These are phyloP conservation scores for Candida pseudofarinosa DNA, from an alignment of 805 yeast genomes.

Conservation along the genomic window DNA sequence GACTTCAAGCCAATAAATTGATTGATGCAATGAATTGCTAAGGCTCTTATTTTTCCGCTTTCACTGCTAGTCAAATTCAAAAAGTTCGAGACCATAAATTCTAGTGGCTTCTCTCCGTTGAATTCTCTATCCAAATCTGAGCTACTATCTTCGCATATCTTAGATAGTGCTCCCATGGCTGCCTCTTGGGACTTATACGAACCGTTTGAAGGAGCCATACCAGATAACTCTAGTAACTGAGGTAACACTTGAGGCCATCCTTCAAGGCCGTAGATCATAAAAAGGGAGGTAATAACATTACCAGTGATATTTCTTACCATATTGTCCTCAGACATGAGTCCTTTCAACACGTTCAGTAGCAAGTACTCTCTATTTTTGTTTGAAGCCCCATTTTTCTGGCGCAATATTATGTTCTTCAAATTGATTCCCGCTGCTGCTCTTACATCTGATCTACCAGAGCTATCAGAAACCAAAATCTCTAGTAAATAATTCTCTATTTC, in stretches of 20 bases:
- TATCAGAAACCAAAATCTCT: constrained; percentile 57
- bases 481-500: constrained; percentile 81
- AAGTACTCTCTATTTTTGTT: constrained; percentile 26
- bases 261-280: constrained; percentile 61
- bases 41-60: constrained; percentile 51
- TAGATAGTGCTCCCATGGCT: constrained; percentile 74
- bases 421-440: constrained; percentile 88
- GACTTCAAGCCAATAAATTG: constrained; percentile 68
- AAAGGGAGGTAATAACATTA: constrained; percentile 79
- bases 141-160: constrained; percentile 87
- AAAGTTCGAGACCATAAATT: constrained; percentile 62
- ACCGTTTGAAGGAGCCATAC: constrained; percentile 13
- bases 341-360: constrained; percentile 46
- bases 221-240: constrained; percentile 59
- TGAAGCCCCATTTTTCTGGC: constrained; percentile 18
- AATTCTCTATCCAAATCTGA: constrained; percentile 59
- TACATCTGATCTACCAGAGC: constrained; percentile 43
- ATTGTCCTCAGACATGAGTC: constrained; percentile 50
- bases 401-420: constrained; percentile 70
- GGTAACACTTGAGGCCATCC: constrained; percentile 76
- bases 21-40: constrained; percentile 67
- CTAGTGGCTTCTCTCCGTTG: constrained; percentile 64
- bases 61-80: constrained; percentile 42
- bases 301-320: constrained; percentile 86
- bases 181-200: constrained; percentile 52